Conservation (phyloP, 2,329 filamentous ascomycete species). For the Podosphaera aphanis region DNA sequence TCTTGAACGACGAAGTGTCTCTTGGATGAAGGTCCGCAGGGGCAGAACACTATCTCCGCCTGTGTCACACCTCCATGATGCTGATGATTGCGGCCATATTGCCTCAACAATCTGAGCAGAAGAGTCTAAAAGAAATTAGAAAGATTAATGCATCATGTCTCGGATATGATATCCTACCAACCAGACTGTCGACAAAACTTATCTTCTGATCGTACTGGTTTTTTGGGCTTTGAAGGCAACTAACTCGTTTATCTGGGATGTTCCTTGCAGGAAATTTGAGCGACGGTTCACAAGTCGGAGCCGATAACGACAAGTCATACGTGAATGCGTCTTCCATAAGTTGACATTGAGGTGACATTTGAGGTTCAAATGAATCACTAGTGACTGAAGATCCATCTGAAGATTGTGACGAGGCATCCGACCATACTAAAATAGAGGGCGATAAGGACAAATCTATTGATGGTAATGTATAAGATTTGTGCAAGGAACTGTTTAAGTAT, state of each 20-base stretch:
- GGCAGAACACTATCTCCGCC: conserved; percentile 61
- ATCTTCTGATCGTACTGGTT: conserved; percentile 76
- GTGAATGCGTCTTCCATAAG: conserved; percentile 6
- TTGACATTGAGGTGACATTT: conserved; percentile 15
- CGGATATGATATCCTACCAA: conserved; percentile 47
- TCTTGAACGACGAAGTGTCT: conserved; percentile 79
- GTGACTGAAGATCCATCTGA: conserved; percentile 45
- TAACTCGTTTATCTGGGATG: conserved; percentile 33
- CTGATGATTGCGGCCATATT: conserved; percentile 83
- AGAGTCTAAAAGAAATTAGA: conserved; percentile 41
- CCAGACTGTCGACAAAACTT: conserved; percentile 87
- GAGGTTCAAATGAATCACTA: conserved; percentile 27
- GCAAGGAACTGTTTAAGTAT: conserved; percentile 33
- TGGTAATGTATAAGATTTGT: conserved; percentile 23
- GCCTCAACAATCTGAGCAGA: conserved; percentile 92
- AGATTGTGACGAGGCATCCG: conserved; percentile 43
- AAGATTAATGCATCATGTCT: not conserved
- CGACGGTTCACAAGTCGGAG: conserved; percentile 15
- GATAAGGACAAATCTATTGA: conserved; percentile 51
- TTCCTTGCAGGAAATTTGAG: conserved; percentile 19
- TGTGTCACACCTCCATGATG: conserved; percentile 48
- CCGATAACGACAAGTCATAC: conserved; percentile 14
- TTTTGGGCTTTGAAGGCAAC: not conserved
- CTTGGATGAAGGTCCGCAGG: conserved; percentile 87
- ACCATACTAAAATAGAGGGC: conserved; percentile 60